Conservation (phyloP, 768 basidiomycete species). For the Lactarius sanguifluus region DNA sequence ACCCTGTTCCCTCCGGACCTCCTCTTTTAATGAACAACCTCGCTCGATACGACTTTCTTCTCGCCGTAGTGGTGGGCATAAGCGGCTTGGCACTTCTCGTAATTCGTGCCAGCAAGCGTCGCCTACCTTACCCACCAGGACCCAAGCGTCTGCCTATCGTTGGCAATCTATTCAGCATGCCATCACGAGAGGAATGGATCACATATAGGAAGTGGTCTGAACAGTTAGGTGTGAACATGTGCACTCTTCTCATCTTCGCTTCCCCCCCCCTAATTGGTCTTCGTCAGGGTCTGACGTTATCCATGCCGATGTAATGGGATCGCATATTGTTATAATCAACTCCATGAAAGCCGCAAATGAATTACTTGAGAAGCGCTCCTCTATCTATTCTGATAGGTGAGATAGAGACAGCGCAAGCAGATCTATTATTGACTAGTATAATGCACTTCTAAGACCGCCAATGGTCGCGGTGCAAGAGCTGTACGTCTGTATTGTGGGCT, state of each 20-base stretch:
- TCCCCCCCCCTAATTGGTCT: not conserved
- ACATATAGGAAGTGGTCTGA: not conserved
- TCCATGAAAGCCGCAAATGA: not conserved
- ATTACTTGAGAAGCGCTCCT: not conserved
- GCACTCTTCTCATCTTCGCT: not conserved
- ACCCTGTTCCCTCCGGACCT: not conserved
- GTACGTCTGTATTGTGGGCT: not conserved
- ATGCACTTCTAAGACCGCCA: not conserved
- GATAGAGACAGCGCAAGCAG: not conserved
- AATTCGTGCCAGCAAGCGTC: not conserved
- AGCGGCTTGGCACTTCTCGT: not conserved
- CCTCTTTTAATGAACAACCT: not conserved
- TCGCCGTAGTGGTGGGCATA: not conserved
- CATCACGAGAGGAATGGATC: not conserved
- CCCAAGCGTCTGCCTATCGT: not conserved
- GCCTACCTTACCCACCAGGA: not conserved
- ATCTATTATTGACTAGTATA: too few species aligned
- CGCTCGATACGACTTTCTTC: not conserved
- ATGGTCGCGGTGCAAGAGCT: not conserved
- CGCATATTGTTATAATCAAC: not conserved
- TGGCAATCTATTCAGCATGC: not conserved
- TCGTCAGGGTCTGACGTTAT: not conserved
- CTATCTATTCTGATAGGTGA: slow-evolving; percentile 6
- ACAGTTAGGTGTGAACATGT: not conserved
- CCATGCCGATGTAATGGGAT: not conserved